Base-by-base conservation (phyloP, 768 basidiomycete species). In the Termitomyces sp. region DNA sequence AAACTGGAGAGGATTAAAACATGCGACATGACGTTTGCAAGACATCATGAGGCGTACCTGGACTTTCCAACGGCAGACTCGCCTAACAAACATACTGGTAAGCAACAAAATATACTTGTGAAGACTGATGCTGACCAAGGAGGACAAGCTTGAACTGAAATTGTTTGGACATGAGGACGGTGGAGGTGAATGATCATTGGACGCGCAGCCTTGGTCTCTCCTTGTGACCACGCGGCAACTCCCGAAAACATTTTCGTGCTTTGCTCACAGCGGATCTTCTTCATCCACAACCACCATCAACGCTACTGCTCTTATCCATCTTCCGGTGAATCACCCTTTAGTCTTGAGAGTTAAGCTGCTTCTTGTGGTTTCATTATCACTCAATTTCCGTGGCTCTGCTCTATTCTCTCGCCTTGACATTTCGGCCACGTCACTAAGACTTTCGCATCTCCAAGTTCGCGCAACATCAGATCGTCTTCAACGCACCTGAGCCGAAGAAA, bases 11-110 rank as follows among this genome's bases (percentile, higher is more conserved):
- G 67, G 57, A 49, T 43, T 66, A 65, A 70, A 67, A 49, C 62
- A 15, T 14, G n/a, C 19, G 53, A 51, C 54, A 62, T 44, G 55
- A 62, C 60, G 45, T 46, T 59, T 56, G 54, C 62, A 62, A 62
- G 66, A 58, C 58, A 56, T 58, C 52, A 59, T 59, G 55, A 50
- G 28, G 60, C 66, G 53, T 71, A 91, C 91, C 90, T 92, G 58
- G 89, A 92, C 79, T 99, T 99, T 51, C 97, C 97, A 48, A 99
- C 97, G 43, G 97, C 96, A 40, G 91, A 94, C 77, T 98, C 95
- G 64, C 95, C 94, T 97, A 66, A 26, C 44, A 24, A 57, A 56
- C 45, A 14, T 28, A 15, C n/a, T 32, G 24, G 54, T 52, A 11
- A 60, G 66, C 35, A 63, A 59, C 53, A 24, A 21, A 38, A 44